phyloP scores from a whole-genome alignment of 441 rosid genomes.

The Hypseocharis bilobata region DNA sequence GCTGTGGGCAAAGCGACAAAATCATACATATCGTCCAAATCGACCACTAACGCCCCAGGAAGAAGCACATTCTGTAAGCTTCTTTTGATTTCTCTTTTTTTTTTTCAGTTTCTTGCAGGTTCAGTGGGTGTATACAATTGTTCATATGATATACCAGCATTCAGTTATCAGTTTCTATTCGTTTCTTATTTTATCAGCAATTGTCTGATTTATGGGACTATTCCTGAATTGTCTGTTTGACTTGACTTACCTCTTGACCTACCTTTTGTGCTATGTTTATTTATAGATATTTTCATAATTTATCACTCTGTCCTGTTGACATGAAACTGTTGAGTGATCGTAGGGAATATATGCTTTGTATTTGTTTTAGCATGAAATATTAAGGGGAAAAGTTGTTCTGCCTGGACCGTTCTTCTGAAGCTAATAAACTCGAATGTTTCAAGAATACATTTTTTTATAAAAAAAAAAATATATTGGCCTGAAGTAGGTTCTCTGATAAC shows the following conservation, averaged over 20 bases:
- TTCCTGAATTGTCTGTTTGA: neutral
- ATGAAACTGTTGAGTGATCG: neutral
- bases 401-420: neutral
- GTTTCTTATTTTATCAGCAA: neutral
- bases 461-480: neutral
- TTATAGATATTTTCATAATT: neutral
- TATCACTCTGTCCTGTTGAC: neutral
- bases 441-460: neutral
- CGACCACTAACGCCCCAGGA: conserved; percentile 36
- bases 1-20: conserved; percentile 52
- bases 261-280: neutral
- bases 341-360: neutral
- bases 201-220: neutral
- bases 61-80: conserved; percentile 37
- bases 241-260: neutral
- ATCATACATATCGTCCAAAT: conserved; percentile 46
- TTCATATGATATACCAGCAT: neutral
- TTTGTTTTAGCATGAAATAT: neutral
- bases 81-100: conserved; percentile 7
- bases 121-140: no score
- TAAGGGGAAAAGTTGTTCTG: neutral
- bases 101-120: no score
- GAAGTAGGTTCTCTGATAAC: neutral
- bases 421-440: neutral
- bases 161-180: neutral